phyloP scores from a whole-genome alignment of 805 yeast species.

The Zygotorulaspora danielsina region DNA sequence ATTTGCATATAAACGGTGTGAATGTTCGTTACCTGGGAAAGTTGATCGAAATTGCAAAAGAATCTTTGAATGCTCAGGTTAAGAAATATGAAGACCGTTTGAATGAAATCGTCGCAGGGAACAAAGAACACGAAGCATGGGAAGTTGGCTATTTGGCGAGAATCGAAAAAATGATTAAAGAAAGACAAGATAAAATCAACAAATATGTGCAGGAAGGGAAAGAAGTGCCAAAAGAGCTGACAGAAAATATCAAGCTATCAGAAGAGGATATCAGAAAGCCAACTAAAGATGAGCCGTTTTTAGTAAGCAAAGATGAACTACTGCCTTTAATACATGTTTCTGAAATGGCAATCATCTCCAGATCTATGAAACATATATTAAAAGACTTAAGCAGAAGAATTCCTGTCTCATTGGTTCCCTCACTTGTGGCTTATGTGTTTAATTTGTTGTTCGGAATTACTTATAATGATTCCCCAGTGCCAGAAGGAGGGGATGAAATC shows the following conservation, averaged over 20 bases:
- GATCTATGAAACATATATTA: conserved; percentile 73
- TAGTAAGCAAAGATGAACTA: conserved; percentile 38
- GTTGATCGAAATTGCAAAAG: conserved; percentile 34
- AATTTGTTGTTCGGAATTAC: conserved; percentile 59
- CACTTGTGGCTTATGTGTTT: conserved; percentile 64
- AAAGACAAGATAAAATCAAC: conserved; percentile 36
- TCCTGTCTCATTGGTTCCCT: conserved; percentile 54
- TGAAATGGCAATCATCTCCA: conserved; percentile 64
- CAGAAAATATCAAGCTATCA: conserved; percentile 33
- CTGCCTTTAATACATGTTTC: conserved; percentile 46
- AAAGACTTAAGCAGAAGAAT: conserved; percentile 44
- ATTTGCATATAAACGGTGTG: conserved; percentile 77
- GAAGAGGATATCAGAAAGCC: conserved; percentile 35
- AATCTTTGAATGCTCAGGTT: conserved; percentile 23
- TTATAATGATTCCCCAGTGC: conserved; percentile 40
- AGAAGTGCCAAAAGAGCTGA: conserved; percentile 35
- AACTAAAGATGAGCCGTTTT: conserved; percentile 34
- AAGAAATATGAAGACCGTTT: conserved; percentile 22
- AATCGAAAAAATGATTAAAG: conserved; percentile 33
- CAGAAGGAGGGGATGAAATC: conserved; percentile 44
- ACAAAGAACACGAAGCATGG: conserved; percentile 36
- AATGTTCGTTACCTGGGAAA: conserved; percentile 83
- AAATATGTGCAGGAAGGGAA: conserved; percentile 33
- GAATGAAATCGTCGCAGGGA: conserved; percentile 25
- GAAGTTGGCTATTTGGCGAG: conserved; percentile 30